Conservation (phyloP, 805 yeast genomes). For the Schwanniomyces pseudopolymorphus region DNA sequence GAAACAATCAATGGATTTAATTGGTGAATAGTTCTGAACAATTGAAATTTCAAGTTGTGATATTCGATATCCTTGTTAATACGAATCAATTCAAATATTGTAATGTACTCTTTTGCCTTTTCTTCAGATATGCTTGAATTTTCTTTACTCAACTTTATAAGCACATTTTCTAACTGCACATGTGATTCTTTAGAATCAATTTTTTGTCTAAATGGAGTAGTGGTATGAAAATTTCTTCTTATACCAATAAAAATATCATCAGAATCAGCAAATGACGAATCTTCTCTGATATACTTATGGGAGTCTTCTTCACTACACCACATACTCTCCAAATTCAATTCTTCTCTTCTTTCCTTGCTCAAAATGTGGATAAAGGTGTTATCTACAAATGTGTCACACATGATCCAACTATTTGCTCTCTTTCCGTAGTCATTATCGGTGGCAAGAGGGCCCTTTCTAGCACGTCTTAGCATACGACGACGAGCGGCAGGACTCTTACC, state of each 20-base stretch:
- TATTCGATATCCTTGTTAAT: constrained; percentile 12
- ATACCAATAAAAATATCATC: constrained; percentile 47
- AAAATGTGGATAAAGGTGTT: constrained; percentile 70
- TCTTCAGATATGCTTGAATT: not conserved
- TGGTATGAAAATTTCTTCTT: constrained; percentile 43
- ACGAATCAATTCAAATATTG: constrained; percentile 3
- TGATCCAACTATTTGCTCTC: constrained; percentile 74
- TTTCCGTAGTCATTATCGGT: constrained; percentile 58
- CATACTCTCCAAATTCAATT: constrained; percentile 67
- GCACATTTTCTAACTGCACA: not conserved
- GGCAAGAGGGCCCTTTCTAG: constrained; percentile 52
- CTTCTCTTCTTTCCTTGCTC: constrained; percentile 65
- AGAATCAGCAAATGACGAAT: constrained; percentile 11
- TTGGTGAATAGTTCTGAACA: constrained; percentile 28
- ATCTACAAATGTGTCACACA: constrained; percentile 66
- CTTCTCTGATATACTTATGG: constrained; percentile 18
- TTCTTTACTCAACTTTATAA: not conserved
- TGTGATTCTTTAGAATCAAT: not conserved
- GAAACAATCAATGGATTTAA: constrained; percentile 21
- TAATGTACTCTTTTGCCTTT: not conserved
- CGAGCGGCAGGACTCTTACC: constrained; percentile 43
- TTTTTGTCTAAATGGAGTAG: constrained; percentile 9
- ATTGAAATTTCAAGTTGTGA: constrained; percentile 17
- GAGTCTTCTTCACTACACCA: constrained; percentile 53
- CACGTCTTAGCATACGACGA: constrained; percentile 47